Conservation (phyloP, 148 eudicot genomes). For the Fagopyrum tataricum region DNA sequence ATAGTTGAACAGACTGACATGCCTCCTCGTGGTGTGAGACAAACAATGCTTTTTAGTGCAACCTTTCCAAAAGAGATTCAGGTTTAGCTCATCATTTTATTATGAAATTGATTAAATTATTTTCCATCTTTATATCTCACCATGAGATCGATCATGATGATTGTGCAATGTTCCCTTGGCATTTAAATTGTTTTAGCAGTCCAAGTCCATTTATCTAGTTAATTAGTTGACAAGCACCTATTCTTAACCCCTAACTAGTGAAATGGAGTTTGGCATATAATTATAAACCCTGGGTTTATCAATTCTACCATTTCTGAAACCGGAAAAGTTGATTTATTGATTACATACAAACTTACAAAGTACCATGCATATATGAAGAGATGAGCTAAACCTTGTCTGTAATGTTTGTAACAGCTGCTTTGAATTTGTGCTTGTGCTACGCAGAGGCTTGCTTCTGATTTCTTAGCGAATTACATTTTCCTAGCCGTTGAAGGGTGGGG, state of each 20-base stretch:
- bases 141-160: neutral
- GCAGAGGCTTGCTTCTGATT: constrained; percentile 81
- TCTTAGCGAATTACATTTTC: constrained; percentile 59
- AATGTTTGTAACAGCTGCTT: neutral
- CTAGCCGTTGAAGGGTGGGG: constrained; percentile 79
- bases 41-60: constrained; percentile 90
- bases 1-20: constrained; percentile 90
- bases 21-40: constrained; percentile 74
- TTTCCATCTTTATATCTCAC: neutral
- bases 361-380: neutral
- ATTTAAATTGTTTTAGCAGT: neutral
- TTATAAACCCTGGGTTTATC: neutral
- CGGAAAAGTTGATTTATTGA: neutral
- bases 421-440: constrained; percentile 2
- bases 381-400: neutral
- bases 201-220: neutral
- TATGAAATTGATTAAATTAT: neutral
- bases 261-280: neutral
- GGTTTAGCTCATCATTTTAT: constrained; percentile 25
- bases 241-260: neutral
- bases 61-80: constrained; percentile 93
- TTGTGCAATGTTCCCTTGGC: neutral
- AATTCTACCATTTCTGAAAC: neutral
- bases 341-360: neutral
- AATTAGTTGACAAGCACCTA: neutral